phyloP scores from a whole-genome alignment of 441 rosid genomes.

The Populus trichocarpa region DNA sequence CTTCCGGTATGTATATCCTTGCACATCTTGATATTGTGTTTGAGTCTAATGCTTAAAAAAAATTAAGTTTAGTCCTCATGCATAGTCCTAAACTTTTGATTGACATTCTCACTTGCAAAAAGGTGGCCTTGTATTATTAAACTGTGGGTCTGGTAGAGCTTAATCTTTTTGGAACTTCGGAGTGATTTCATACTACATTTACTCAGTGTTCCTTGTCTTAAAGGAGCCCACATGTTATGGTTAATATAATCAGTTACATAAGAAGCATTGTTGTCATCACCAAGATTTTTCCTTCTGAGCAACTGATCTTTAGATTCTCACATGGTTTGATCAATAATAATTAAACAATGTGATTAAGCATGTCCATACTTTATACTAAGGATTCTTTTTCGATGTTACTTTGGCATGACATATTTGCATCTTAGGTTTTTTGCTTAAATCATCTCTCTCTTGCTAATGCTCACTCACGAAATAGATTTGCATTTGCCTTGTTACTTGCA shows the following conservation, averaged over 20 bases:
- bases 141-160: slow-evolving; percentile 8
- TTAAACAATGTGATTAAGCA: neutral
- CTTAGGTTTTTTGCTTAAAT: neutral
- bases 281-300: neutral
- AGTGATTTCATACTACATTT: neutral
- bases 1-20: slow-evolving; percentile 53
- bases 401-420: neutral
- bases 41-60: neutral
- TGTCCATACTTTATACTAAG: neutral
- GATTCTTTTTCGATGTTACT: neutral
- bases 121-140: slow-evolving; percentile 10
- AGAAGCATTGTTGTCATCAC: neutral
- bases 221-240: neutral
- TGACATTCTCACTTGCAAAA: neutral
- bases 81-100: neutral
- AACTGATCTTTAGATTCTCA: neutral
- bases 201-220: neutral
- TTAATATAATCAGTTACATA: neutral
- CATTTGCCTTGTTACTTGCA: neutral
- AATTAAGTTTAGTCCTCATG: slow-evolving; percentile 11
- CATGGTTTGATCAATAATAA: neutral
- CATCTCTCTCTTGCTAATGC: neutral
- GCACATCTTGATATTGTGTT: neutral
- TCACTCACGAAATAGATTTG: neutral
- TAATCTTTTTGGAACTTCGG: neutral